A percentile compares a stretch with the other conserved stretches of the same genome.
Evolutionary conservation across 108 stramenopile genomes (phyloP).

Genomic region (Schizochytrium sp.): DNA sequence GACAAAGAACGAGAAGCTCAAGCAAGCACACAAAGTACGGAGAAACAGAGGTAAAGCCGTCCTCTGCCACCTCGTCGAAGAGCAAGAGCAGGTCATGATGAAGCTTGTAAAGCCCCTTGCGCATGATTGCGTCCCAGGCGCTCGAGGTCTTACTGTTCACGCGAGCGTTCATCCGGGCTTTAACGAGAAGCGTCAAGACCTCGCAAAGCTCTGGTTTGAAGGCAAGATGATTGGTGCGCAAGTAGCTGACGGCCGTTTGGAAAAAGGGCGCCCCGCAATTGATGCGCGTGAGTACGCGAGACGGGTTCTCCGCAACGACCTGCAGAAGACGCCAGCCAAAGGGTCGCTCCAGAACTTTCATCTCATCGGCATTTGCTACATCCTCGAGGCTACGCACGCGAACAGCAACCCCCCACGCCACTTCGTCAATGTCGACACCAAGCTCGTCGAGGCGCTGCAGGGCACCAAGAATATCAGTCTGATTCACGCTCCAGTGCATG

Average conservation of each 20-base stretch:
- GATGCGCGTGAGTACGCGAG: not conserved
- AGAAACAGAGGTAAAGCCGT: not conserved
- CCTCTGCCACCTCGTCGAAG: not conserved
- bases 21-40: conserved; percentile 8
- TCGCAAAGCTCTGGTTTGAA: conserved; percentile 15
- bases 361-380: not conserved
- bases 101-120: not conserved
- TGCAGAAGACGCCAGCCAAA: conserved; percentile 1
- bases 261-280: not conserved
- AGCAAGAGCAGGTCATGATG: conserved; percentile 2
- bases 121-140: not conserved
- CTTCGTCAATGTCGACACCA: not conserved
- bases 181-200: not conserved
- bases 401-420: conserved; percentile 3
- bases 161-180: not conserved
- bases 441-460: conserved; percentile 5
- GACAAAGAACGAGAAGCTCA: conserved; percentile 6
- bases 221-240: not conserved
- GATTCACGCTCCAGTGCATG: conserved; percentile 14
- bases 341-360: not conserved
- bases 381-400: conserved; percentile 9
- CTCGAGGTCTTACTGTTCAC: not conserved
- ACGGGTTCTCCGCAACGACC: not conserved
- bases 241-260: not conserved
- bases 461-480: not conserved